Evolutionary conservation across 1,139 yeast species (phyloP).

Genomic region (Candida glucosophila): DNA sequence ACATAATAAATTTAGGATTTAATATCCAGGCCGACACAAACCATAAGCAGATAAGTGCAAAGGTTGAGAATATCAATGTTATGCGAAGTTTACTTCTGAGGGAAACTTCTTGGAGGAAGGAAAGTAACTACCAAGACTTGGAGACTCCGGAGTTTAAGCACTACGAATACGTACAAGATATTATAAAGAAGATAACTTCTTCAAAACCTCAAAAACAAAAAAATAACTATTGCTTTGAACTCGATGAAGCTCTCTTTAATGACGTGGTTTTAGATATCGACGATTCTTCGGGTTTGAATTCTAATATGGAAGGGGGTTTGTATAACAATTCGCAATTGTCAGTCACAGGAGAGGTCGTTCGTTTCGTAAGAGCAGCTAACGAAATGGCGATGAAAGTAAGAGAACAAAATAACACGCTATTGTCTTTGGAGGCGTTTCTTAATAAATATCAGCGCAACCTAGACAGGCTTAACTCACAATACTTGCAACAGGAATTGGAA

Average conservation of each 20-base stretch:
- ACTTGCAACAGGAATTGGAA: slow-evolving; percentile 17
- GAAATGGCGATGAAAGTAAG: slow-evolving; percentile 26
- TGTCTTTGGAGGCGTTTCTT: slow-evolving; percentile 23
- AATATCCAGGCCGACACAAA: slow-evolving; percentile 78
- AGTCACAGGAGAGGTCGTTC: too few relatives aligned
- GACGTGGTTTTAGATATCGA: slow-evolving; percentile 60
- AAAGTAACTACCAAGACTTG: neutral
- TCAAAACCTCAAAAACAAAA: slow-evolving; percentile 3
- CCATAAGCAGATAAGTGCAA: slow-evolving; percentile 79
- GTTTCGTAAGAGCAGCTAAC: slow-evolving; percentile 18
- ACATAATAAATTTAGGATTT: slow-evolving; percentile 80
- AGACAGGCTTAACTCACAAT: slow-evolving; percentile 20
- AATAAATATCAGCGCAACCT: slow-evolving; percentile 18
- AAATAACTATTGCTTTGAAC: slow-evolving; percentile 38
- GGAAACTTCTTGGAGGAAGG: neutral
- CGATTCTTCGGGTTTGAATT: slow-evolving; percentile 50
- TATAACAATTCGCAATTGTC: slow-evolving; percentile 19
- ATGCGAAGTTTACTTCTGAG: slow-evolving; percentile 29
- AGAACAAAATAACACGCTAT: slow-evolving; percentile 28
- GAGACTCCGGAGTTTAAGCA: slow-evolving; percentile 30
- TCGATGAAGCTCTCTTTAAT: slow-evolving; percentile 75
- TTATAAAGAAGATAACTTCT: slow-evolving; percentile 13
- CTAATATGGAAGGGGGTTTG: slow-evolving; percentile 54
- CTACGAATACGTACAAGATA: slow-evolving; percentile 34
- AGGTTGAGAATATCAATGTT: slow-evolving; percentile 58